These are phyloP conservation scores for Fusarium duplospermum DNA, from an alignment of 2,329 filamentous ascomycete genomes.

Conservation along the genomic window DNA sequence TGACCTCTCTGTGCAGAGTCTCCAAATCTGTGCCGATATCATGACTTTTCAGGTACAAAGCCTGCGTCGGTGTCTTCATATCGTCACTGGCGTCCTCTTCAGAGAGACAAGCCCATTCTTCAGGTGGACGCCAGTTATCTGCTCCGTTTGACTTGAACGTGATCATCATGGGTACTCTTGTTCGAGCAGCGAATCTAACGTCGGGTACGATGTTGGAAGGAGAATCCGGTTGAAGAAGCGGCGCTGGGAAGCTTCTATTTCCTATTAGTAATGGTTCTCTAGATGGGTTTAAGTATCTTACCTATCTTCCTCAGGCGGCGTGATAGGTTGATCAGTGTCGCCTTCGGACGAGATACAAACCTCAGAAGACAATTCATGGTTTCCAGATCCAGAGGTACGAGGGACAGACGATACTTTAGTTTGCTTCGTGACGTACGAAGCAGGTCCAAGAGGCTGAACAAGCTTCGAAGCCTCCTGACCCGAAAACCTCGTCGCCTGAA, in stretches of 20 bases:
- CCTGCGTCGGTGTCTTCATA: neutral
- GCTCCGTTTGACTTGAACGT: conserved; percentile 50
- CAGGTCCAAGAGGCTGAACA: conserved; percentile 20
- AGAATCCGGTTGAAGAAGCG: conserved; percentile 34
- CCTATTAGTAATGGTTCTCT: conserved; percentile 3
- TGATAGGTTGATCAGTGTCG: conserved; percentile 24
- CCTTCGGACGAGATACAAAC: conserved; percentile 35
- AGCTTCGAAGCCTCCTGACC: conserved; percentile 11
- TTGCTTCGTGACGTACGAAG: conserved; percentile 26
- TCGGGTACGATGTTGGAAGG: conserved; percentile 17
- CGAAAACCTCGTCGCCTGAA: neutral
- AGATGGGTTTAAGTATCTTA: neutral
- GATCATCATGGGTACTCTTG: conserved; percentile 29
- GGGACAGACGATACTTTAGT: conserved; percentile 18
- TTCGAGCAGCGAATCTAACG: conserved; percentile 6
- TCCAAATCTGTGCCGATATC: neutral
- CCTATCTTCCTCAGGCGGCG: conserved; percentile 24
- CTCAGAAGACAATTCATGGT: conserved; percentile 25
- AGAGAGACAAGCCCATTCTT: conserved; percentile 54
- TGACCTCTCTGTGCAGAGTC: conserved; percentile 26
- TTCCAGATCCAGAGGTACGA: conserved; percentile 8
- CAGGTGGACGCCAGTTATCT: conserved; percentile 59
- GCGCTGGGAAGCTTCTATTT: conserved; percentile 14
- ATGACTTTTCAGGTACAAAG: neutral
- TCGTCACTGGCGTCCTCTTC: neutral